Percentiles rank a stretch among this genome's conserved stretches.
Evolutionary conservation across 805 yeast genomes (phyloP).

Genomic region (Sungouiozyma intestinalis): DNA sequence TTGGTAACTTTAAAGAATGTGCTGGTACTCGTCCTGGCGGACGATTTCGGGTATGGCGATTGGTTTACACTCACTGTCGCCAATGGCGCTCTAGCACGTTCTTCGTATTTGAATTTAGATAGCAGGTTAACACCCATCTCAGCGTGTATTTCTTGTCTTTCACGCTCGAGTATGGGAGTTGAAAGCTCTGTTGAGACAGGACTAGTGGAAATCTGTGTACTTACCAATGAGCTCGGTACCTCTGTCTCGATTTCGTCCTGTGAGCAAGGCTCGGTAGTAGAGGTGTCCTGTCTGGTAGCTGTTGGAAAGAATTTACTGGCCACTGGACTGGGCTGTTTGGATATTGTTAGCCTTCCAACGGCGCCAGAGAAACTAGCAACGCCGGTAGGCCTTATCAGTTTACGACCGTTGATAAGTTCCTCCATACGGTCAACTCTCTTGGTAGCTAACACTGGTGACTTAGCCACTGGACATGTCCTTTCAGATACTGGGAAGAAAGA

Average conservation of each 20-base stretch:
- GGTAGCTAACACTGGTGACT: constrained; percentile 17
- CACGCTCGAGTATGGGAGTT: not conserved
- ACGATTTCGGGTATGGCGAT: not conserved
- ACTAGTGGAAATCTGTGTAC: constrained; percentile 21
- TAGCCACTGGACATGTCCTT: not conserved
- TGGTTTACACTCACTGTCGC: not conserved
- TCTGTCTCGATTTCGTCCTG: constrained; percentile 17
- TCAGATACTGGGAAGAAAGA: not conserved
- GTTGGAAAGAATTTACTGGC: constrained; percentile 1
- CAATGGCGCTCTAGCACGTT: not conserved
- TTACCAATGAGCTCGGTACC: constrained; percentile 19
- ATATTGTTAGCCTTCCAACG: too few species aligned
- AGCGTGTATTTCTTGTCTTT: too few species aligned
- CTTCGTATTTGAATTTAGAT: not conserved
- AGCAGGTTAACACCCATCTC: not conserved
- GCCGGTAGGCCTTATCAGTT: too few species aligned
- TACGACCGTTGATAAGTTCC: constrained; percentile 16
- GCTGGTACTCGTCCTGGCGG: not conserved
- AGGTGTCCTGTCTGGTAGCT: too few species aligned
- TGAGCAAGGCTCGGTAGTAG: not conserved
- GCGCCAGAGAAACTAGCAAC: too few species aligned
- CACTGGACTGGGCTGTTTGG: not conserved
- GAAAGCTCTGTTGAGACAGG: not conserved
- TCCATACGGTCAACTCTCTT: constrained; percentile 14
- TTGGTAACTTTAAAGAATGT: not conserved